Evolutionary conservation across 176 grass and related monocot species (phyloP).

Genomic region (Eremochloa ophiuroides): DNA sequence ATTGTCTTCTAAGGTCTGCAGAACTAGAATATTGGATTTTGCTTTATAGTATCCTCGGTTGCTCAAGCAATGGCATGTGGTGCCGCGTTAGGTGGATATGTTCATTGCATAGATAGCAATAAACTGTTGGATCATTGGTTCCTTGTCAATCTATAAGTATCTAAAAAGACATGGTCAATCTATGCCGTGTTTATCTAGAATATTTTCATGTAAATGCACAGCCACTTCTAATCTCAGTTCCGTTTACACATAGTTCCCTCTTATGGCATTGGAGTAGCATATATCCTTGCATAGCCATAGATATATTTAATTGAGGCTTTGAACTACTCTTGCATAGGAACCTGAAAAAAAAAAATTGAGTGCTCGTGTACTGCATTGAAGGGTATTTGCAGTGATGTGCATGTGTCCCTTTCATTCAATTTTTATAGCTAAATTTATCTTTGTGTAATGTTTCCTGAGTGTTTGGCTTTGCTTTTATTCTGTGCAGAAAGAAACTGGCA

Average conservation of each 20-base stretch:
- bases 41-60: background rate
- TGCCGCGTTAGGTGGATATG: background rate
- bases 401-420: background rate
- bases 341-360: background rate
- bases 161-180: background rate
- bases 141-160: background rate
- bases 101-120: background rate
- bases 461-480: slow-evolving; percentile 2
- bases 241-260: background rate
- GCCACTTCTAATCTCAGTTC: background rate
- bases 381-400: slow-evolving; percentile 9
- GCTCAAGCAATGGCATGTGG: background rate
- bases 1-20: background rate
- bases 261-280: background rate
- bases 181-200: background rate
- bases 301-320: slow-evolving; percentile 4
- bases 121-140: background rate
- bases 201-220: slow-evolving; percentile 12
- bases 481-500: slow-evolving; percentile 58
- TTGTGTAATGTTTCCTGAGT: background rate
- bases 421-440: background rate
- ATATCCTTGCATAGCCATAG: background rate
- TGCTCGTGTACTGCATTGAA: background rate
- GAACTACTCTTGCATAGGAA: slow-evolving; percentile 1
- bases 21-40: background rate